These are phyloP conservation scores for Yamagishiella unicocca DNA, from an alignment of 139 green algal species.

Conservation along the genomic window DNA sequence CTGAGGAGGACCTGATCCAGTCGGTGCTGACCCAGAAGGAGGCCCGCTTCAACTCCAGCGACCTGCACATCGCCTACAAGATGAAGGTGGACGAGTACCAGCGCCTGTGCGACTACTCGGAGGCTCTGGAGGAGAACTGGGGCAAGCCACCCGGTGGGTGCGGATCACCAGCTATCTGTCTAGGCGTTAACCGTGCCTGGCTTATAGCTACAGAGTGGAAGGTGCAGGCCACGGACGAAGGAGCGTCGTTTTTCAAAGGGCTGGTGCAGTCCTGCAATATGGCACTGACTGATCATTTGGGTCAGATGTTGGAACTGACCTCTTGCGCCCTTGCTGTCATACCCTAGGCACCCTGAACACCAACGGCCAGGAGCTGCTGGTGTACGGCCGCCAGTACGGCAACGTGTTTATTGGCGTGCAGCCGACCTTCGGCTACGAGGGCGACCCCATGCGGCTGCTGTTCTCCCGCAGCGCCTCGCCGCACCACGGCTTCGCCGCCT, in stretches of 20 bases:
- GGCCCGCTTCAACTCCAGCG: conserved; percentile 94
- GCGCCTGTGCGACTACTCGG: conserved; percentile 91
- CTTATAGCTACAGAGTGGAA: too few relatives aligned
- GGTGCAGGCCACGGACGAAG: too few relatives aligned
- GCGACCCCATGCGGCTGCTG: conserved; percentile 99
- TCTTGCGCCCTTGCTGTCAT: too few relatives aligned
- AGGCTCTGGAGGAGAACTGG: conserved; percentile 99
- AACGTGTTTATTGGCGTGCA: conserved; percentile 99
- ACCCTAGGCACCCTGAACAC: conserved; percentile 94
- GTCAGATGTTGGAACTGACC: too few relatives aligned
- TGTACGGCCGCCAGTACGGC: conserved; percentile 97
- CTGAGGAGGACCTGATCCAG: conserved; percentile 90
- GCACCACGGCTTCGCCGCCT: conserved; percentile 99
- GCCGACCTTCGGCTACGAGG: conserved; percentile 99
- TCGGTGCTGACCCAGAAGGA: conserved; percentile 89
- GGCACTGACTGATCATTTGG: too few relatives aligned
- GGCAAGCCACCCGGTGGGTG: conserved; percentile 84
- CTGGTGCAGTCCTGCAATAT: too few relatives aligned
- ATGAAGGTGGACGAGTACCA: conserved; percentile 95
- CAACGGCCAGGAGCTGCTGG: conserved; percentile 96
- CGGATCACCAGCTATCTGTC: too few relatives aligned
- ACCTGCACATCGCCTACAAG: conserved; percentile 97
- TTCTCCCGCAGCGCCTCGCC: conserved; percentile 94
- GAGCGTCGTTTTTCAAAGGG: too few relatives aligned
- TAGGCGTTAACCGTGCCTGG: too few relatives aligned